Evolutionary conservation across 805 yeast species (phyloP).

Genomic region (Alloascoidea africana): DNA sequence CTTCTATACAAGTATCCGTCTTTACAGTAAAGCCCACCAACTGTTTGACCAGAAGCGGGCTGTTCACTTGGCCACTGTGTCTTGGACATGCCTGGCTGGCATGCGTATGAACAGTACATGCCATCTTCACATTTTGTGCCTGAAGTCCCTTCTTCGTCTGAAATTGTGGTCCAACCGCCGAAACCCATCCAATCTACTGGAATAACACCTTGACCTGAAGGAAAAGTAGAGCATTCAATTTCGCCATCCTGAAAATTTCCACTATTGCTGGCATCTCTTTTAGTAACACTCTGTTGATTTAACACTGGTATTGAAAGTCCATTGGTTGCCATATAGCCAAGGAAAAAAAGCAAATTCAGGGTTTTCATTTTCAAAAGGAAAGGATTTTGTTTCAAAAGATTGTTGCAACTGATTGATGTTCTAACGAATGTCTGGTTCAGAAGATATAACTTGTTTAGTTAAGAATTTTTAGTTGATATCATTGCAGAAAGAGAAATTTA

Average conservation of each 20-base stretch:
- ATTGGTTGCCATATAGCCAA: too few relatives aligned
- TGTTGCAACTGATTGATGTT: too few relatives aligned
- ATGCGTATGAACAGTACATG: constrained; percentile 91
- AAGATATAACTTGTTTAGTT: too few relatives aligned
- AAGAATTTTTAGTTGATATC: too few relatives aligned
- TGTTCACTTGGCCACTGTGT: constrained; percentile 92
- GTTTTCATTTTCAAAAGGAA: too few relatives aligned
- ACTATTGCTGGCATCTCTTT: too few relatives aligned
- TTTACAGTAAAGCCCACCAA: constrained; percentile 87
- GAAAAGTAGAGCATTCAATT: constrained; percentile 52
- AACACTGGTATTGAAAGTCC: too few relatives aligned
- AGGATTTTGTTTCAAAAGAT: too few relatives aligned
- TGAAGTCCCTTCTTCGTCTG: constrained; percentile 39
- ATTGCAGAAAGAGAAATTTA: too few relatives aligned
- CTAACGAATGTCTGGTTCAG: too few relatives aligned
- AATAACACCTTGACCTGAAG: constrained; percentile 74
- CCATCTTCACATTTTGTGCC: constrained; percentile 67
- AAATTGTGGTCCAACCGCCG: constrained; percentile 78
- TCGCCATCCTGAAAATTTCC: constrained; percentile 75
- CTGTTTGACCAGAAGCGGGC: constrained; percentile 79
- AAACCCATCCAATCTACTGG: constrained; percentile 54
- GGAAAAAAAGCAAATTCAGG: too few relatives aligned
- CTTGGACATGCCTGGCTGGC: constrained; percentile 98
- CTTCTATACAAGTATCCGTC: constrained; percentile 75
- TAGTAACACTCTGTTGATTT: too few relatives aligned